A percentile compares a stretch with the other conserved stretches of the same genome.
phyloP scores from a whole-genome alignment of 495 filamentous ascomycete genomes.

The Friedmanniomyces endolithicus region DNA sequence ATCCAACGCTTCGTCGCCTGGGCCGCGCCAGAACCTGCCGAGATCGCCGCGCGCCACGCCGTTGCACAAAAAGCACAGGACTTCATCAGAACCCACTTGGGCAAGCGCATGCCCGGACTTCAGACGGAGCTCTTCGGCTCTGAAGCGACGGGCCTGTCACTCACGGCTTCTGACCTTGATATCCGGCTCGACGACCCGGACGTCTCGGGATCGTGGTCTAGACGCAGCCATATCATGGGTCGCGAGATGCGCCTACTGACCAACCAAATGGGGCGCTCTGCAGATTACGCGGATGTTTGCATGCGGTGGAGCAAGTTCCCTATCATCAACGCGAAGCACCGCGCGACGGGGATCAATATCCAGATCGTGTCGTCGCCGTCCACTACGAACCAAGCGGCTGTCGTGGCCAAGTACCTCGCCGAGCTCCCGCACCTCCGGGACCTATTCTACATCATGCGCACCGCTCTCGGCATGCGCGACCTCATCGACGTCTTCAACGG shows the following conservation, averaged over 20 bases:
- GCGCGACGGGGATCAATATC: constrained; percentile 36
- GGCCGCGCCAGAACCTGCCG: background rate
- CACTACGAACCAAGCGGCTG: constrained; percentile 28
- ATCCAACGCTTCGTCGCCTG: constrained; percentile 7
- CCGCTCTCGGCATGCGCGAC: constrained; percentile 37
- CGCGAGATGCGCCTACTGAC: background rate
- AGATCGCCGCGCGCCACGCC: constrained; percentile 6
- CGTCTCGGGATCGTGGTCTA: no score
- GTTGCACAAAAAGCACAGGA: constrained; percentile 1
- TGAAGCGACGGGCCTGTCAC: constrained; percentile 39
- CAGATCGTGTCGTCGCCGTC: constrained; percentile 35
- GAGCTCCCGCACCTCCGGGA: constrained; percentile 39
- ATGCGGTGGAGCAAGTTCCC: constrained; percentile 18
- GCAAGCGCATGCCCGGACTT: background rate
- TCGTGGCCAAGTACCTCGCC: constrained; percentile 35
- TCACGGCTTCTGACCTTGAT: constrained; percentile 42
- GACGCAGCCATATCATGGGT: no score
- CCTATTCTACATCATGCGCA: constrained; percentile 38
- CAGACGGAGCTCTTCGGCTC: constrained; percentile 39
- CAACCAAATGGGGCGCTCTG: background rate
- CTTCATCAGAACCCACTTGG: background rate
- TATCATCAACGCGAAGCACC: constrained; percentile 31
- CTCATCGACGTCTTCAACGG: constrained; percentile 35
- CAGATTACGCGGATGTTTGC: background rate
- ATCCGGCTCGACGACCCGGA: constrained; percentile 28